A percentile compares a stretch with the other conserved stretches of the same genome.
phyloP scores from a whole-genome alignment of 306 rosid genomes.

The Malus domestica region DNA sequence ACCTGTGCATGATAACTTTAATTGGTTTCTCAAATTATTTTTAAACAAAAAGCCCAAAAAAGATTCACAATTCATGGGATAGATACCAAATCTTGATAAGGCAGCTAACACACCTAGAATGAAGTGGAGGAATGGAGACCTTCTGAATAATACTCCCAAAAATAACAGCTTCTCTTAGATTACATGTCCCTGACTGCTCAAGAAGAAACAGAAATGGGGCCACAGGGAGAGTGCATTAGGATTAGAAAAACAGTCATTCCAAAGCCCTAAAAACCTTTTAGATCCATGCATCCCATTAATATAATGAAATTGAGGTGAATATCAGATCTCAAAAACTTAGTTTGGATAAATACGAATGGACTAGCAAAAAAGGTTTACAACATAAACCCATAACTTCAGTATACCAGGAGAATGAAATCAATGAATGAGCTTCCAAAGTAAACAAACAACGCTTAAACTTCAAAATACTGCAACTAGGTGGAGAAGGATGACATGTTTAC shows the following conservation, averaged over 20 bases:
- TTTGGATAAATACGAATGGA: neutral
- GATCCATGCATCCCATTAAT: neutral
- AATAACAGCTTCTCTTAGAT: conserved; percentile 88
- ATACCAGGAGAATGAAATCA: neutral
- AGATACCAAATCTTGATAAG: neutral
- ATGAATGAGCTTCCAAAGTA: neutral
- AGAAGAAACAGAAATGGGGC: conserved; percentile 8
- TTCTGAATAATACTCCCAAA: conserved; percentile 82
- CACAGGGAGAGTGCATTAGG: neutral
- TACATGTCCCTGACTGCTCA: conserved; percentile 72
- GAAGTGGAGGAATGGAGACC: conserved; percentile 80
- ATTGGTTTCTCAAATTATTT: neutral
- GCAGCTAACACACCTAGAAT: conserved; percentile 64
- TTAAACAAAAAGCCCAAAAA: neutral
- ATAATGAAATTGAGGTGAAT: neutral
- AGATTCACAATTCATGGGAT: neutral
- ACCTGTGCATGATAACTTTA: neutral
- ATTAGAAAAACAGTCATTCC: neutral
- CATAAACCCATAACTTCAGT: neutral
- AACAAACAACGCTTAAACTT: neutral
- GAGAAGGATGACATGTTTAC: conserved; percentile 24
- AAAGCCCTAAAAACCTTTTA: neutral
- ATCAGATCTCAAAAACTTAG: neutral
- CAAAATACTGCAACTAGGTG: neutral
- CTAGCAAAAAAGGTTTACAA: neutral